Conservation (phyloP, 1,284 basidiomycete genomes). For the Pyrrhoderma lamaoense region DNA sequence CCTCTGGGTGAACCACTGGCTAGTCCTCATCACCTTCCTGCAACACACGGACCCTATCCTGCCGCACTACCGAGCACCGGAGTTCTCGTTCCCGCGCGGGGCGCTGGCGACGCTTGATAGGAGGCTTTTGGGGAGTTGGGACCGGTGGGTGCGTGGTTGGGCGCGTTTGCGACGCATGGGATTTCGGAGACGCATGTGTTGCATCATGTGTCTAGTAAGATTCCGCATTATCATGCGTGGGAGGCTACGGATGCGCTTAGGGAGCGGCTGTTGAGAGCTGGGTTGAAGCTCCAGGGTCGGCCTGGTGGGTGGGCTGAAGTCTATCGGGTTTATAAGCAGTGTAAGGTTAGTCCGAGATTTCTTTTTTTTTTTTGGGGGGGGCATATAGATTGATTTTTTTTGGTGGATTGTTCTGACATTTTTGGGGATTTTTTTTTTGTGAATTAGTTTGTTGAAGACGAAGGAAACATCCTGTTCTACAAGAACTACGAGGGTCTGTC, state of each 20-base stretch:
- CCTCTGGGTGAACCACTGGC: conserved; percentile 86
- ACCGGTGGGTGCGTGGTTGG: conserved; percentile 66
- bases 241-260: conserved; percentile 89
- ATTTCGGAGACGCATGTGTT: conserved; percentile 92
- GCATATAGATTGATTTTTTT: too few relatives aligned
- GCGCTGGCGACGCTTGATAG: conserved; percentile 94
- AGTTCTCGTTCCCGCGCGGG: conserved; percentile 94
- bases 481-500: conserved; percentile 82
- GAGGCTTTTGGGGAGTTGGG: conserved; percentile 79
- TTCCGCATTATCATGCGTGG: conserved; percentile 93
- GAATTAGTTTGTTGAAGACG: conserved; percentile 81
- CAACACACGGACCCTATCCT: conserved; percentile 96
- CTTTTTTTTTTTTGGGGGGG: too few relatives aligned
- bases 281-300: conserved; percentile 52
- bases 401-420: too few relatives aligned
- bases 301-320: conserved; percentile 78
- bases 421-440: too few relatives aligned
- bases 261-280: conserved; percentile 60
- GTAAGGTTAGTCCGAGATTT: conserved; percentile 66
- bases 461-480: conserved; percentile 87
- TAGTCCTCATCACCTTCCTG: conserved; percentile 89
- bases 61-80: conserved; percentile 87
- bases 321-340: conserved; percentile 65
- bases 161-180: conserved; percentile 73
- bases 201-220: conserved; percentile 89